Percentiles rank a stretch among this genome's conserved stretches.
These are phyloP conservation scores for Exophiala oligosperma DNA, from an alignment of 2,329 filamentous ascomycete genomes.

Conservation along the genomic window DNA sequence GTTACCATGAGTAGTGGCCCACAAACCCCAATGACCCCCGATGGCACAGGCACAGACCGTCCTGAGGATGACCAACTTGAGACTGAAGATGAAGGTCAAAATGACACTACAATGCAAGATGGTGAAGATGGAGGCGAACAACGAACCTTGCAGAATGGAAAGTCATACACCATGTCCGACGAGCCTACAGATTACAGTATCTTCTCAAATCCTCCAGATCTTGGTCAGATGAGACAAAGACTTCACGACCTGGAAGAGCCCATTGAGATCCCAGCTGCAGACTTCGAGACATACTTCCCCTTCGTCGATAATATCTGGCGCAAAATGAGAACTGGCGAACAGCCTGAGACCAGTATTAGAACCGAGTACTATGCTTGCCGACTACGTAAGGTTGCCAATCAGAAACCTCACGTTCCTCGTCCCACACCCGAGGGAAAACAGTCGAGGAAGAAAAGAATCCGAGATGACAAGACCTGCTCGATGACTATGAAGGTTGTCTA, in stretches of 20 bases:
- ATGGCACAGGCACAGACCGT: slow-evolving; percentile 9
- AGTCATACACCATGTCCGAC: slow-evolving; percentile 13
- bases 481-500: slow-evolving; percentile 50
- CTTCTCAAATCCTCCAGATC: slow-evolving; percentile 44
- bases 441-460: slow-evolving; percentile 44
- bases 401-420: slow-evolving; percentile 40
- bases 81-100: slow-evolving; percentile 19
- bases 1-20: slow-evolving; percentile 21
- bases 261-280: slow-evolving; percentile 46
- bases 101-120: slow-evolving; percentile 18
- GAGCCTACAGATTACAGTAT: slow-evolving; percentile 33
- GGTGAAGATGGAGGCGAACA: slow-evolving; percentile 9
- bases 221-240: slow-evolving; percentile 43
- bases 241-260: slow-evolving; percentile 48
- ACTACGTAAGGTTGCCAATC: slow-evolving; percentile 40
- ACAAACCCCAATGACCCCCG: slow-evolving; percentile 16
- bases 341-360: slow-evolving; percentile 36
- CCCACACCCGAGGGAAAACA: slow-evolving; percentile 48
- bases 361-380: slow-evolving; percentile 52
- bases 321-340: slow-evolving; percentile 39
- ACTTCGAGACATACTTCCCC: slow-evolving; percentile 50
- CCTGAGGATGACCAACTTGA: slow-evolving; percentile 19
- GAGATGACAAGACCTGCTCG: slow-evolving; percentile 48
- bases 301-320: slow-evolving; percentile 54
- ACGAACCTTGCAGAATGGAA: slow-evolving; percentile 17